These are phyloP conservation scores for Solanum dulcamara DNA, from an alignment of 257 asterid species.

Conservation along the genomic window DNA sequence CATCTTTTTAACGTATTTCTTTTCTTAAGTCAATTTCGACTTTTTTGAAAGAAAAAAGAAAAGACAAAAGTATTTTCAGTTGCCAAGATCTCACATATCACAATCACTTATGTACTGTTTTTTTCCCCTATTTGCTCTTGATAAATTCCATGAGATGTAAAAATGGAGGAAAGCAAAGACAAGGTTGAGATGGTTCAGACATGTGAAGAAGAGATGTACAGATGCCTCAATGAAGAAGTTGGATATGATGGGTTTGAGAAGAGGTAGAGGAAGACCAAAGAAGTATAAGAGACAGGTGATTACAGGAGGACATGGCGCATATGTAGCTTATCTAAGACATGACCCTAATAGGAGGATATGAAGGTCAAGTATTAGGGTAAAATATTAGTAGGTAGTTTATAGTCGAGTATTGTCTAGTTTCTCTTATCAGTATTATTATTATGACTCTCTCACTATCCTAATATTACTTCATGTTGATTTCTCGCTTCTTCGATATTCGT, in stretches of 20 bases:
- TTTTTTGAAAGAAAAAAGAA: not conserved
- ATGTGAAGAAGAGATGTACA: not conserved
- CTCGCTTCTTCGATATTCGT: not conserved
- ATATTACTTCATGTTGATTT: not conserved
- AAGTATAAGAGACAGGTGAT: not conserved
- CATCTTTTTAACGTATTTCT: not conserved
- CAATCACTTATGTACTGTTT: not conserved
- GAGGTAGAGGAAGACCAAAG: not conserved
- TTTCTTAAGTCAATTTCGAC: not conserved
- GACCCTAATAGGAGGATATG: not conserved
- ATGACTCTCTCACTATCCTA: not conserved
- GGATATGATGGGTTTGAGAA: fast-evolving
- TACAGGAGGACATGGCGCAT: not conserved
- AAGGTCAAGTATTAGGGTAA: not conserved
- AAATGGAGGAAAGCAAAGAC: not conserved
- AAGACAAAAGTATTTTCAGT: not conserved
- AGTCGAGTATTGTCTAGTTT: not conserved
- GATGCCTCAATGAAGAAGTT: fast-evolving
- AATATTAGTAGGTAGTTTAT: fast-evolving
- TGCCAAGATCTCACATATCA: not conserved
- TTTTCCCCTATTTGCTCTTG: not conserved
- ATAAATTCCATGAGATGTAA: not conserved
- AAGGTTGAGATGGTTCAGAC: fast-evolving
- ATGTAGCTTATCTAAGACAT: not conserved
- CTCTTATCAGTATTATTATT: not conserved